A percentile compares a stretch with the other conserved stretches of the same genome.
Evolutionary conservation across 352 stramenopile species (phyloP).

Genomic region (Hyaloperonospora brassicae): DNA sequence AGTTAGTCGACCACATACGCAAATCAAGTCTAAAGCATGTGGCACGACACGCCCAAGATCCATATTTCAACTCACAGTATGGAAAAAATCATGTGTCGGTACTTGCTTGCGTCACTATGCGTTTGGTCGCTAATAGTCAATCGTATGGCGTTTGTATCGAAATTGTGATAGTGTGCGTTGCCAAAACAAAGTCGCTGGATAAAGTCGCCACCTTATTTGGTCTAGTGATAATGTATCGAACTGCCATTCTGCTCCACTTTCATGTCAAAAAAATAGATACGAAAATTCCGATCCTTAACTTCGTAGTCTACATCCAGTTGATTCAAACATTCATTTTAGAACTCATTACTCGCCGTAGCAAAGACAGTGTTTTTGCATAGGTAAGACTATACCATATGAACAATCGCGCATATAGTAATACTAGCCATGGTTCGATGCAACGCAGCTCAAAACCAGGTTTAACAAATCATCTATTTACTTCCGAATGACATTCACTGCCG

Average conservation of each 20-base stretch:
- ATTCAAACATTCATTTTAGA: constrained; percentile 7
- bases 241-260: constrained; percentile 10
- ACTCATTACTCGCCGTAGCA: background rate
- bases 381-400: constrained; percentile 1
- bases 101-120: constrained; percentile 2
- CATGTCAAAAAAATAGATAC: background rate
- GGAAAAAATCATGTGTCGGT: background rate
- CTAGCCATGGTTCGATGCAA: constrained; percentile 4
- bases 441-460: background rate
- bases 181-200: constrained; percentile 1
- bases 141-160: constrained; percentile 3
- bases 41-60: constrained; percentile 1
- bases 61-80: constrained; percentile 1
- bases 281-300: constrained; percentile 5
- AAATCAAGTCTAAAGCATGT: constrained; percentile 2
- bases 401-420: constrained; percentile 1
- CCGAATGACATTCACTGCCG: constrained; percentile 10
- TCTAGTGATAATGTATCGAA: constrained; percentile 11
- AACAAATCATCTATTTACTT: constrained; percentile 8
- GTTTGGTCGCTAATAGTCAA: constrained; percentile 1
- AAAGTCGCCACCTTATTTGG: constrained; percentile 8
- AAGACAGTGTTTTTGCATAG: background rate
- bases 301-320: constrained; percentile 5
- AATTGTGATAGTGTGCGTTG: constrained; percentile 2
- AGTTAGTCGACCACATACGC: background rate